Percentiles rank a stretch among this genome's conserved stretches.
Evolutionary conservation across 1,284 basidiomycete genomes (phyloP).

Genomic region (Rhodotorula sp.): DNA sequence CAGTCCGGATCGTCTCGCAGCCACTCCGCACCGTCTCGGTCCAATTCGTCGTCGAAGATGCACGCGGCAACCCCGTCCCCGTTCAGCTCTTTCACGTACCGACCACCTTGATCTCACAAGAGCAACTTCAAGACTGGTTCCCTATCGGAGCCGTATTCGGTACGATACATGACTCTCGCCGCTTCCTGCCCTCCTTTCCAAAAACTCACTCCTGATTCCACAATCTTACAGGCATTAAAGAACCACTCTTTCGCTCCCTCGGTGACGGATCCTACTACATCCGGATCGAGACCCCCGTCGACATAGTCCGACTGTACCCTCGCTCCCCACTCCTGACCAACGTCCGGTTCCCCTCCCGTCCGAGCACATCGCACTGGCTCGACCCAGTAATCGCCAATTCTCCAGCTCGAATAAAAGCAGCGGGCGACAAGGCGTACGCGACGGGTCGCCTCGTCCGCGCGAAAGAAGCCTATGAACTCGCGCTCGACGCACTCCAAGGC

Average conservation of each 20-base stretch:
- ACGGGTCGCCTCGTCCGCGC: neutral
- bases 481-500: constrained; percentile 4
- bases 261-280: constrained; percentile 14
- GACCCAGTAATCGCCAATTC: neutral
- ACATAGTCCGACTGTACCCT: constrained; percentile 21
- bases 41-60: constrained; percentile 32
- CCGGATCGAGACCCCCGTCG: constrained; percentile 31
- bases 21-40: constrained; percentile 19
- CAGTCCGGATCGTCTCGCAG: constrained; percentile 6
- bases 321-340: constrained; percentile 2
- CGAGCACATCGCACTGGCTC: neutral
- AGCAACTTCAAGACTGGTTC: constrained; percentile 12
- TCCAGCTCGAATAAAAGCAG: neutral
- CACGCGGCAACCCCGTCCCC: neutral
- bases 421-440: constrained; percentile 15
- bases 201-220: too few relatives aligned
- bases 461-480: constrained; percentile 23
- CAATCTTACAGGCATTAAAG: constrained; percentile 20
- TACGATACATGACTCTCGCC: neutral
- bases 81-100: constrained; percentile 28
- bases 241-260: constrained; percentile 22
- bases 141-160: constrained; percentile 19
- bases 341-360: neutral
- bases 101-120: neutral
- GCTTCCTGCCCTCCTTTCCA: too few relatives aligned